Evolutionary conservation across 2,329 filamentous ascomycete species (phyloP).

Genomic region (Gaeumannomyces sp.): DNA sequence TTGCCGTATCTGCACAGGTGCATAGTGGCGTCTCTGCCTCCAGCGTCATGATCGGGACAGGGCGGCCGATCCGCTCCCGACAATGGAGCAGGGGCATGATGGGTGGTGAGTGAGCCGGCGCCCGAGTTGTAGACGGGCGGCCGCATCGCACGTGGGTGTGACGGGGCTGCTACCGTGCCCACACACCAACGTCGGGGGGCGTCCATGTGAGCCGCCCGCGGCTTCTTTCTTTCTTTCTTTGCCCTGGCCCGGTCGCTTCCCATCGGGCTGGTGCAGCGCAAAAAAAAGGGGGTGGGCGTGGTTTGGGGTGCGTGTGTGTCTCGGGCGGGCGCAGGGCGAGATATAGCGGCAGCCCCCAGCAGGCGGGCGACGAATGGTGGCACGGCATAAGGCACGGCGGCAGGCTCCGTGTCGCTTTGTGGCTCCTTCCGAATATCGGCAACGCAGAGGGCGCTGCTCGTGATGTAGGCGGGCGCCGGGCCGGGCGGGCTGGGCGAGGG

Average conservation of each 20-base stretch:
- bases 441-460: neutral
- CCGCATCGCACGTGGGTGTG: neutral
- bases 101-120: neutral
- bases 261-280: too few species aligned
- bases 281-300: too few species aligned
- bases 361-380: neutral
- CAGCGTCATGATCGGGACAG: neutral
- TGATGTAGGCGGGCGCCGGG: neutral
- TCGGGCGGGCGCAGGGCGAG: neutral
- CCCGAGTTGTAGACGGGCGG: neutral
- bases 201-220: neutral
- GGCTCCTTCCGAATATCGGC: neutral
- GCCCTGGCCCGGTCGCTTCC: too few species aligned
- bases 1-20: too few species aligned
- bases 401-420: neutral
- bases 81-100: too few species aligned
- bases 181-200: neutral
- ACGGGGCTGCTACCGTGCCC: neutral
- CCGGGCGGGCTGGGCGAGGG: neutral
- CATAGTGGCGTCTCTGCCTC: neutral
- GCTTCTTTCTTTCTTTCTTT: too few species aligned
- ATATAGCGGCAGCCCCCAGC: neutral
- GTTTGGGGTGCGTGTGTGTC: too few species aligned
- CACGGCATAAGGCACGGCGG: neutral
- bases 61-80: neutral